These are phyloP conservation scores for Mrakia frigida DNA, from an alignment of 768 basidiomycete species.

Conservation along the genomic window DNA sequence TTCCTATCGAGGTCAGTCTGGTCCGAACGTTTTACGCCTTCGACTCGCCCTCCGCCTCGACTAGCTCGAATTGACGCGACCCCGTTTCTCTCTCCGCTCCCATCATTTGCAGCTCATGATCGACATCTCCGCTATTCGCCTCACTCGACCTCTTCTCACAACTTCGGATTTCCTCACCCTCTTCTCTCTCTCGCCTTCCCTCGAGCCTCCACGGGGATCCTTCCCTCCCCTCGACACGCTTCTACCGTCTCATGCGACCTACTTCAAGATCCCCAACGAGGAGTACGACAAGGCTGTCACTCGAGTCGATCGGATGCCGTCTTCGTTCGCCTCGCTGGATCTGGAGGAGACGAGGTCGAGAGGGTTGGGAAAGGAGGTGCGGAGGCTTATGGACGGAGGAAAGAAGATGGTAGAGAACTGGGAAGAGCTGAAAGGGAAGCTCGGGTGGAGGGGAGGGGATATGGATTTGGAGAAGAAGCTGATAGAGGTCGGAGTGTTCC, in stretches of 20 bases:
- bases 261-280: constrained; percentile 46
- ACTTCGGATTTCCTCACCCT: constrained; percentile 49
- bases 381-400: not conserved
- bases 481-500: constrained; percentile 47
- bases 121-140: constrained; percentile 48
- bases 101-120: constrained; percentile 44
- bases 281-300: constrained; percentile 48
- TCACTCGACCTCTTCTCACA: constrained; percentile 46
- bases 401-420: constrained; percentile 32
- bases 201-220: constrained; percentile 47
- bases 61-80: not conserved
- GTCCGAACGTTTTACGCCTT: not conserved
- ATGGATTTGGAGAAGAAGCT: constrained; percentile 44
- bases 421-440: constrained; percentile 34
- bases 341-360: not conserved
- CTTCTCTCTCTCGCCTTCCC: constrained; percentile 43
- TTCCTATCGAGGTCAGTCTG: constrained; percentile 35
- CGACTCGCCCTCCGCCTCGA: no score
- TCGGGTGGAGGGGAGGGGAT: constrained; percentile 34
- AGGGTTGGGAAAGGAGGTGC: not conserved
- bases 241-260: constrained; percentile 42
- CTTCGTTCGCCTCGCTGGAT: constrained; percentile 9
- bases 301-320: constrained; percentile 48
- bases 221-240: constrained; percentile 45
- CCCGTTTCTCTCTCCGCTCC: not conserved